Evolutionary conservation across 1,284 basidiomycete species (phyloP), one percentile per base, ranked within the genome.

Genomic region (Moniliophthora roreri): DNA sequence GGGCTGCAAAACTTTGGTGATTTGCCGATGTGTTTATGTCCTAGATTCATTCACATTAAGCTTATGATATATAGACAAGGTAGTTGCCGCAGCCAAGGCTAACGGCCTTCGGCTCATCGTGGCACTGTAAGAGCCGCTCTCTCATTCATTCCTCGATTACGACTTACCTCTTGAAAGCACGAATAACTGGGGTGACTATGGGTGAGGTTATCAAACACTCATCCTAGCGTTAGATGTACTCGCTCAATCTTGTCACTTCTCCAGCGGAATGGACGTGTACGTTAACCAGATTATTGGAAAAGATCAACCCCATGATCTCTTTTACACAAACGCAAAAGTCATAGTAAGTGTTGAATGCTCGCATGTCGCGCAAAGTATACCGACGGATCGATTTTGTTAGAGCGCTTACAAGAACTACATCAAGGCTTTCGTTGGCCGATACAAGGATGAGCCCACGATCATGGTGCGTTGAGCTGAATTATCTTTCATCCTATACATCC

Each of bases 81-180:
- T 84, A 34, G 71, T 84, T 26, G 75, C 79, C 26, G 73, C 77
- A 40, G 82, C 82, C 1, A 83, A 84, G 63, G 75, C 78, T 1
- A 75, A 83, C 53, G 80, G 80, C 3, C 66, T 85, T 39, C 75
- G 77, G 15, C 75, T 85, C 47, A 82, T 84, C 48, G 81, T 85
- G 36, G 69, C 81, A 8, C 62, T 85, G 78, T 81, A 55, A 63
- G 78, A 61, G n/a, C 1, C 23, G 26, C 46, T 37, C 10, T 8
- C 50, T 32, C 40, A 20, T 8, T n/a, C 1, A n/a, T n/a, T 18
- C 20, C 18, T 35, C 23, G 15, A 48, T 38, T 6, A 50, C 41
- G 37, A 15, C 20, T 50, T 8, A 16, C 7, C 24, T 39, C 5
- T 47, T 80, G 79, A 4, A 23, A 46, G 44, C 54, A 82, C 81